Conservation (phyloP, 345 rosid genomes). For the Cardamine chenopodiifolia region DNA sequence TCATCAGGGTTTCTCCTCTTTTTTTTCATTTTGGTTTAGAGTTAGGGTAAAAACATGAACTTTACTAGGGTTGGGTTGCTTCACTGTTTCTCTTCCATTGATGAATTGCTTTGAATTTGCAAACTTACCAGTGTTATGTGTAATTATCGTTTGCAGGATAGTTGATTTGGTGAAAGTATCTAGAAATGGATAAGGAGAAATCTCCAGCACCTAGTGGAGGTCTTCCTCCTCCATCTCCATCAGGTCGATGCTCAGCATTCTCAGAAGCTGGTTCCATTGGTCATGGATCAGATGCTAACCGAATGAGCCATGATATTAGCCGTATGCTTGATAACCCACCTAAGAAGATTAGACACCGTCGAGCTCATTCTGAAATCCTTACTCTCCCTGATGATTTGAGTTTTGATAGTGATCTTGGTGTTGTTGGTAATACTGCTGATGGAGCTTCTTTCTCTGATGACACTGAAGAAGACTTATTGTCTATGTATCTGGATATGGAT, state of each 20-base stretch:
- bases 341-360: conserved; percentile 85
- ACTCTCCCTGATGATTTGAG: conserved; percentile 90
- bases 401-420: conserved; percentile 87
- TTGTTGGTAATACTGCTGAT: conserved; percentile 64
- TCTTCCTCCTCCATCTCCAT: conserved; percentile 56
- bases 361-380: conserved; percentile 93
- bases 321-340: conserved; percentile 86
- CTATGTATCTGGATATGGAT: conserved; percentile 90
- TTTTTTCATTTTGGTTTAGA: conserved; percentile 12
- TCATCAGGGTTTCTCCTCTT: neutral
- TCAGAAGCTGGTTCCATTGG: conserved; percentile 49
- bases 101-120: neutral
- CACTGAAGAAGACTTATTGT: conserved; percentile 77
- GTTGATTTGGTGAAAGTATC: neutral
- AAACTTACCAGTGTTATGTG: neutral
- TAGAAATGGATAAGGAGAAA: conserved; percentile 76
- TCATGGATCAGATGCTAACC: conserved; percentile 56
- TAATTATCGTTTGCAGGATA: conserved; percentile 9
- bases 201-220: conserved; percentile 53
- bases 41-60: conserved; percentile 2
- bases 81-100: conserved; percentile 3
- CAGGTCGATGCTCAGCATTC: conserved; percentile 59
- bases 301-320: conserved; percentile 76
- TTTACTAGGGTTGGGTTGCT: neutral
- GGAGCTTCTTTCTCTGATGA: conserved; percentile 84